Evolutionary conservation across 257 asterid species (phyloP).

Genomic region (Scutellaria minor): DNA sequence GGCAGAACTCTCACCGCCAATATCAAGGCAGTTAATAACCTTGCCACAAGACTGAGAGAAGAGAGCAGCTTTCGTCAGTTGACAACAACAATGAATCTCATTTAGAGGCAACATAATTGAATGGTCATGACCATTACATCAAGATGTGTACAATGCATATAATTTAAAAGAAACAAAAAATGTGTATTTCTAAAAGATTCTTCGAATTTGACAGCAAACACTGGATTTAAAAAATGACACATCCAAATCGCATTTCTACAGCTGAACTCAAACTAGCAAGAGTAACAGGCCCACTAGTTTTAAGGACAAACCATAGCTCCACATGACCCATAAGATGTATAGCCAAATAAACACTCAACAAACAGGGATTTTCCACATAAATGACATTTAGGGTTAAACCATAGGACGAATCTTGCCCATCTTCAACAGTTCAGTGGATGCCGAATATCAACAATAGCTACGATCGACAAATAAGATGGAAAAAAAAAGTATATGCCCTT

Average conservation of each 20-base stretch:
- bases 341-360: not conserved
- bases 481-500: not conserved
- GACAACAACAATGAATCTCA: constrained; percentile 11
- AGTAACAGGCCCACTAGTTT: constrained; percentile 1
- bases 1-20: constrained; percentile 95
- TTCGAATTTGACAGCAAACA: not conserved
- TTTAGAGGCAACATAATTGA: constrained; percentile 4
- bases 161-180: not conserved
- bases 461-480: not conserved
- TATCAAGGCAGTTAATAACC: constrained; percentile 79
- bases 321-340: constrained; percentile 3
- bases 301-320: constrained; percentile 8
- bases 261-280: constrained; percentile 26
- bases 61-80: not conserved
- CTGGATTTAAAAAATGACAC: constrained; percentile 13
- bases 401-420: not conserved
- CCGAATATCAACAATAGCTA: not conserved
- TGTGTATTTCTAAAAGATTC: not conserved
- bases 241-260: constrained; percentile 13
- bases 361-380: not conserved
- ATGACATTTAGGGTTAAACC: not conserved
- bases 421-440: constrained; percentile 7
- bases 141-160: not conserved
- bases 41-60: constrained; percentile 68
- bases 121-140: not conserved